Evolutionary conservation across 179 eudicot species (phyloP).

Genomic region (Pouteria campechiana): DNA sequence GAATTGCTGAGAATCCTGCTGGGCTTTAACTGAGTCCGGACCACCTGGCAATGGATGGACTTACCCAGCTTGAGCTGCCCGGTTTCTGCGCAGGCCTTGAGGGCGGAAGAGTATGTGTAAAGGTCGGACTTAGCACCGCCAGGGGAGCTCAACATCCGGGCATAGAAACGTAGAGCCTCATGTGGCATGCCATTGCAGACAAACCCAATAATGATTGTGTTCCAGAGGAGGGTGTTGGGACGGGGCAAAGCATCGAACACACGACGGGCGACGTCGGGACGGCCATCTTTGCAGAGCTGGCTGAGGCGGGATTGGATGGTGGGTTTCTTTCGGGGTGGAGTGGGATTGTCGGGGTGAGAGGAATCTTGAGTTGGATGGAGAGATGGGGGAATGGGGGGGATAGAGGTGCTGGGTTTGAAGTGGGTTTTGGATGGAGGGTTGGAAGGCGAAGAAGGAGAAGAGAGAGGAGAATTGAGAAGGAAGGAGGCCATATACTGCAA

Average conservation of each 20-base stretch:
- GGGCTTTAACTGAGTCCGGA: conserved; percentile 28
- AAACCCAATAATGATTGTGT: conserved; percentile 58
- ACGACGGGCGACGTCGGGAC: conserved; percentile 47
- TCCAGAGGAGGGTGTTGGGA: conserved; percentile 65
- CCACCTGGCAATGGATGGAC: conserved; percentile 50
- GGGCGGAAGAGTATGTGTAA: conserved; percentile 53
- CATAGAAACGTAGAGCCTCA: conserved; percentile 43
- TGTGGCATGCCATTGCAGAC: conserved; percentile 45
- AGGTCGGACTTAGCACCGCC: conserved; percentile 27
- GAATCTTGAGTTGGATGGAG: conserved; percentile 7
- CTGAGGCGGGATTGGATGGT: conserved; percentile 54
- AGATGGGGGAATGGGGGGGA: conserved; percentile 1
- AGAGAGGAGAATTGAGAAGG: no score
- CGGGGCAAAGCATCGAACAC: conserved; percentile 58
- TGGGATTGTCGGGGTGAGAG: conserved; percentile 14
- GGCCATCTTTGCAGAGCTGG: conserved; percentile 41
- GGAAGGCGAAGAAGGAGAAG: no score
- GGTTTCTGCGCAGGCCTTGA: conserved; percentile 66
- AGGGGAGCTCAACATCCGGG: conserved; percentile 19
- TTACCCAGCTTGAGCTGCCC: conserved; percentile 28
- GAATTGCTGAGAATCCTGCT: conserved; percentile 66
- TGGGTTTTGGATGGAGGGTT: neutral
- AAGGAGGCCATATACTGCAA: no score
- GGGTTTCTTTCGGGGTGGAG: conserved; percentile 19
- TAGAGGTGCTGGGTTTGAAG: conserved; percentile 8